Conservation (phyloP, 192 early-diverging fungal species). For the Coemansia sp. region DNA sequence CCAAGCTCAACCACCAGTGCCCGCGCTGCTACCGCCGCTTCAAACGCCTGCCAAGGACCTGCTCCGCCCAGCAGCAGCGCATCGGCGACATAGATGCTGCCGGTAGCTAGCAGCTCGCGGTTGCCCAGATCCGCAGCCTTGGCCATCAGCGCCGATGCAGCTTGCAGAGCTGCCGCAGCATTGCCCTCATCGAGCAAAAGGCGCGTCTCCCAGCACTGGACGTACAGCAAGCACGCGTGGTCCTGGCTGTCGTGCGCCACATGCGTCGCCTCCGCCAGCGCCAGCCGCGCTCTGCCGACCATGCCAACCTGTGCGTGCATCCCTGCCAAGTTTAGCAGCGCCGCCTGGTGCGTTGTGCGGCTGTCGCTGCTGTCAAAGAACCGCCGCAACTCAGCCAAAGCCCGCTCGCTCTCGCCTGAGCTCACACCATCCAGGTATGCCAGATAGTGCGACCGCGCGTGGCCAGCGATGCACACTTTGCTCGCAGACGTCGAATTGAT, state of each 20-base stretch:
- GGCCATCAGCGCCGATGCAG: constrained; percentile 15
- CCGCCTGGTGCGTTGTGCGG: constrained; percentile 25
- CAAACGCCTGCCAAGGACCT: constrained; percentile 6
- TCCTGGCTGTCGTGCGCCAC: constrained; percentile 48
- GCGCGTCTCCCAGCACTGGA: constrained; percentile 27
- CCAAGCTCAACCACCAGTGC: constrained; percentile 25
- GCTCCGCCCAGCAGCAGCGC: constrained; percentile 1
- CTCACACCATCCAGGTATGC: constrained; percentile 25
- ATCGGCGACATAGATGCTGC: constrained; percentile 20
- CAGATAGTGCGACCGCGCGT: constrained; percentile 33
- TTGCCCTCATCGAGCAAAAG: constrained; percentile 7
- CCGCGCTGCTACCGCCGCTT: constrained; percentile 6
- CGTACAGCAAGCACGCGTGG: constrained; percentile 28
- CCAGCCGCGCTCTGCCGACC: constrained; percentile 12
- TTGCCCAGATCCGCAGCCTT: constrained; percentile 18
- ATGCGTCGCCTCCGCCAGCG: constrained; percentile 40
- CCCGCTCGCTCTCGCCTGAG: constrained; percentile 24
- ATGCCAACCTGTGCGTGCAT: constrained; percentile 39
- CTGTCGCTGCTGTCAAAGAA: constrained; percentile 41
- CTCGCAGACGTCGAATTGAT: too few relatives aligned
- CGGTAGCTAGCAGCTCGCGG: constrained; percentile 13
- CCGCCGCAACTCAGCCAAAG: constrained; percentile 19
- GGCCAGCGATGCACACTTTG: constrained; percentile 4
- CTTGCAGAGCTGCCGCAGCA: neutral
- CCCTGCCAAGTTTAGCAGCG: constrained; percentile 35